These are phyloP conservation scores for Candida easanensis DNA, from an alignment of 805 yeast genomes.

Conservation along the genomic window DNA sequence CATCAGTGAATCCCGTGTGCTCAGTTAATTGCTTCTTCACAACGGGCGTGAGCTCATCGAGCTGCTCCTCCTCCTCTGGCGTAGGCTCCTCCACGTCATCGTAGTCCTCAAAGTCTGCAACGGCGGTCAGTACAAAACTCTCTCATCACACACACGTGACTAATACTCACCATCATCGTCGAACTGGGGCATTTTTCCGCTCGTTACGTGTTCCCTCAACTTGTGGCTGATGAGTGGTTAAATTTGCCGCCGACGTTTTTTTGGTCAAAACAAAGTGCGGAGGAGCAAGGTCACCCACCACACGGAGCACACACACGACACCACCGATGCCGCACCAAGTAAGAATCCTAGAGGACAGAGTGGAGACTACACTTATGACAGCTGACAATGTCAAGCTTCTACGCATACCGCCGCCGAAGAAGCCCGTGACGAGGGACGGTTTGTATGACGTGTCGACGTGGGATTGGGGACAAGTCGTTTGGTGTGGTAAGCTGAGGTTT, in stretches of 20 bases:
- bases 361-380: constrained; percentile 3
- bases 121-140: not conserved
- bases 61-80: constrained; percentile 38
- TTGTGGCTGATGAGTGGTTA: not conserved
- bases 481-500: constrained; percentile 33
- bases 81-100: constrained; percentile 31
- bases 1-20: constrained; percentile 42
- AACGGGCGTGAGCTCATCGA: constrained; percentile 42
- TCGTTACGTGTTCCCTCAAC: not conserved
- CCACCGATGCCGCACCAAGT: not conserved
- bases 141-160: too few species aligned
- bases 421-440: constrained; percentile 1
- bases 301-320: not conserved
- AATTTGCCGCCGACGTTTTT: not conserved
- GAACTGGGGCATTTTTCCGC: constrained; percentile 8
- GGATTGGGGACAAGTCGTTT: constrained; percentile 33
- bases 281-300: not conserved
- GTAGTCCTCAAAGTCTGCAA: constrained; percentile 28
- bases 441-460: constrained; percentile 22
- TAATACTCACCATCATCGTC: constrained; percentile 27
- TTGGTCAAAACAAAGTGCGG: too few species aligned
- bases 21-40: constrained; percentile 36
- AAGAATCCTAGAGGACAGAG: constrained; percentile 3
- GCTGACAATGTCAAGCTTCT: constrained; percentile 13
- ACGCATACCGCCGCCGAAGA: constrained; percentile 18